phyloP scores from a whole-genome alignment of 78 protist genomes.

The Dictyostelium capitatum region DNA sequence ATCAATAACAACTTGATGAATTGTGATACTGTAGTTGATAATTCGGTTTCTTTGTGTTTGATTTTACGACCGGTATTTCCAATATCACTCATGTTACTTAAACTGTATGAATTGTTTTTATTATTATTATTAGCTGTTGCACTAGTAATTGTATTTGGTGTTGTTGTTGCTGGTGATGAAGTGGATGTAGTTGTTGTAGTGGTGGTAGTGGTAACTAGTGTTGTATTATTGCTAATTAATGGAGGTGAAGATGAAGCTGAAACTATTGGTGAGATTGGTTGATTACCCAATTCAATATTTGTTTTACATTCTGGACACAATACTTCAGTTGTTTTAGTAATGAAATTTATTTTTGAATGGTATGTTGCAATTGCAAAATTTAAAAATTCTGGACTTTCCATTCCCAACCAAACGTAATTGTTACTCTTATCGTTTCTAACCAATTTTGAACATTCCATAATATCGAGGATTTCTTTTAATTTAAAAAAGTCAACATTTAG shows the following conservation, averaged over 20 bases:
- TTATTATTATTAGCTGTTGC: neutral
- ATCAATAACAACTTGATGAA: neutral
- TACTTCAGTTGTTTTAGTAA: neutral
- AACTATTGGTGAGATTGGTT: neutral
- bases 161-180: neutral
- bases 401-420: neutral
- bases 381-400: neutral
- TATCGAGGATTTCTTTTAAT: neutral
- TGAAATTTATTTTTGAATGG: neutral
- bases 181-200: neutral
- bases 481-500: neutral
- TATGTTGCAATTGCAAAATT: neutral
- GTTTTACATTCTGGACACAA: neutral
- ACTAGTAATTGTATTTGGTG: too few relatives aligned
- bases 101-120: neutral
- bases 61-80: neutral
- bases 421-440: slow-evolving; percentile 11
- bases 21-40: neutral
- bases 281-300: neutral
- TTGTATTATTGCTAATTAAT: neutral
- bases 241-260: neutral
- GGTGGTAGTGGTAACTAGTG: neutral
- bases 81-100: neutral
- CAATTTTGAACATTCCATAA: slow-evolving; percentile 17
- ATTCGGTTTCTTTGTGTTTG: neutral